Conservation (phyloP, 2,329 filamentous ascomycete genomes). For the Polychaeton citri region DNA sequence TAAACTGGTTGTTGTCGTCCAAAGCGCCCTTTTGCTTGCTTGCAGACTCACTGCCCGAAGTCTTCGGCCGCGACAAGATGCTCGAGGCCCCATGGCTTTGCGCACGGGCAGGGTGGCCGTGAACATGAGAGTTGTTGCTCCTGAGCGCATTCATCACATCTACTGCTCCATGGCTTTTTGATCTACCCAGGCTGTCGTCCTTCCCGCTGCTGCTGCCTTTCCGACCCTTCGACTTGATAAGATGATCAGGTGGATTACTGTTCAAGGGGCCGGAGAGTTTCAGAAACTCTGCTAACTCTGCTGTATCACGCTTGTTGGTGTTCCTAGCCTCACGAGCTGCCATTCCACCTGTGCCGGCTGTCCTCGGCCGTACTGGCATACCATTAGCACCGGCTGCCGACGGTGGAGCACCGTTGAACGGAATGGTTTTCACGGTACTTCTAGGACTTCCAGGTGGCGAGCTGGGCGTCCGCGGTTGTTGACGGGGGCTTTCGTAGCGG, state of each 20-base stretch:
- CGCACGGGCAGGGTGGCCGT: background rate
- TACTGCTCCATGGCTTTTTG: slow-evolving; percentile 3
- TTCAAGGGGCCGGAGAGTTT: slow-evolving; percentile 10
- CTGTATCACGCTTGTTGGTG: slow-evolving; percentile 4
- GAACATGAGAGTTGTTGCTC: background rate
- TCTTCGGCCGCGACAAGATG: background rate
- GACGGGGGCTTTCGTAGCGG: slow-evolving; percentile 5
- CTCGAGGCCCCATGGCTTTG: background rate
- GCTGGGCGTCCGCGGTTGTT: background rate
- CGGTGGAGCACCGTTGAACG: background rate
- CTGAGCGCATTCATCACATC: slow-evolving; percentile 1
- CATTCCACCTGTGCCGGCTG: background rate
- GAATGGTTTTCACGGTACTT: slow-evolving; percentile 1
- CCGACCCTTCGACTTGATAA: background rate
- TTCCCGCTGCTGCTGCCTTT: background rate
- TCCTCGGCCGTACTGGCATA: background rate
- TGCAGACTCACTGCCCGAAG: slow-evolving; percentile 5
- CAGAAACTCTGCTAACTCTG: slow-evolving; percentile 13
- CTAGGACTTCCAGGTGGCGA: background rate
- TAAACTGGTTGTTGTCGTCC: slow-evolving; percentile 2
- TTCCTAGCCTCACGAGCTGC: slow-evolving; percentile 2
- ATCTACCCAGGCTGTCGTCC: background rate
- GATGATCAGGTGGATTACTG: slow-evolving; percentile 13
- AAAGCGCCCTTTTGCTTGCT: slow-evolving; percentile 3
- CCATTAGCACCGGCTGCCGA: background rate